Conservation (phyloP, 1,284 basidiomycete genomes). For the Marasmius fiardii region DNA sequence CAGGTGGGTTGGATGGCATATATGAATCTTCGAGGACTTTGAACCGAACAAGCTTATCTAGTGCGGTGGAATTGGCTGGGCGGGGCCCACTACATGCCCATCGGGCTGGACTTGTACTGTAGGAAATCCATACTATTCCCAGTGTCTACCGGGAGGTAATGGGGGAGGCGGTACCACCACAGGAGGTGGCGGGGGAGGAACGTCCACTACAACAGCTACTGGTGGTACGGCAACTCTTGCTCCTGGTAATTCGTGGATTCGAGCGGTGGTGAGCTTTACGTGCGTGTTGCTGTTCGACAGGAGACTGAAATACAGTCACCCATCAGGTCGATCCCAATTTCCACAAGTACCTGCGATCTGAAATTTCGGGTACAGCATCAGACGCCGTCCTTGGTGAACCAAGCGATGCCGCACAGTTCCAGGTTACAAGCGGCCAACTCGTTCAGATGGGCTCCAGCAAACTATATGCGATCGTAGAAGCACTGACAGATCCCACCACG, state of each 20-base stretch:
- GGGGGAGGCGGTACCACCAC: slow-evolving; percentile 21
- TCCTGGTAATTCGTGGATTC: slow-evolving; percentile 55
- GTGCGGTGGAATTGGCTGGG: slow-evolving; percentile 45
- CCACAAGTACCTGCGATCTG: slow-evolving; percentile 61
- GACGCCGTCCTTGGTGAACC: slow-evolving; percentile 51
- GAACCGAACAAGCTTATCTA: slow-evolving; percentile 28
- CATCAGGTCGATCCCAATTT: slow-evolving; percentile 56
- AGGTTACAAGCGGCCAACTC: slow-evolving; percentile 51
- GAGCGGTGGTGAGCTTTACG: slow-evolving; percentile 47
- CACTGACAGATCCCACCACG: slow-evolving; percentile 41
- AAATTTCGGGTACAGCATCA: slow-evolving; percentile 38
- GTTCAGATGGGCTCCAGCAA: slow-evolving; percentile 40
- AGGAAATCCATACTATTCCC: slow-evolving; percentile 45
- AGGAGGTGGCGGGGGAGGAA: slow-evolving; percentile 19
- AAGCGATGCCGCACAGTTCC: slow-evolving; percentile 50
- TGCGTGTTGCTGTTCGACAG: neutral
- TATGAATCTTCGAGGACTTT: slow-evolving; percentile 21
- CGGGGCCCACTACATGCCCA: slow-evolving; percentile 45
- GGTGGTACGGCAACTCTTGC: slow-evolving; percentile 42
- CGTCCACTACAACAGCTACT: slow-evolving; percentile 31
- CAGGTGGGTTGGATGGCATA: slow-evolving; percentile 19
- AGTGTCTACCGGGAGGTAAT: slow-evolving; percentile 45
- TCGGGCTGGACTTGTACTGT: slow-evolving; percentile 45
- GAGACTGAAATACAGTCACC: too few species aligned
- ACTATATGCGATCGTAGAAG: slow-evolving; percentile 49